Conservation (phyloP, 768 basidiomycete genomes). For the Lentinula boryana region DNA sequence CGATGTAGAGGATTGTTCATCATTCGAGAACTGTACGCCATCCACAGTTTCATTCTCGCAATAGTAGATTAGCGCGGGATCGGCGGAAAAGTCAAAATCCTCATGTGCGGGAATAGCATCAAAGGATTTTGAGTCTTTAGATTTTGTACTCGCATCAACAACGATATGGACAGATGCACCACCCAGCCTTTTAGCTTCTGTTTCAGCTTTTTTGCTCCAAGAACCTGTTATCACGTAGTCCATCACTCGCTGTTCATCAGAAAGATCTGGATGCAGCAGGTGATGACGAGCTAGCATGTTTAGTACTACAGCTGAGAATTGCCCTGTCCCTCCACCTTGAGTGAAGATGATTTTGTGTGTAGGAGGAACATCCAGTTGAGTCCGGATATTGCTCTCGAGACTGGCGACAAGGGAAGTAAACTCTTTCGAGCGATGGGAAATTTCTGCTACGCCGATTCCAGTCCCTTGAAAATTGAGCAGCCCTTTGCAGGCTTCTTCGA, state of each 20-base stretch:
- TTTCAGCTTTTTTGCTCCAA: slow-evolving; percentile 84
- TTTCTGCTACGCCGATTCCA: slow-evolving; percentile 93
- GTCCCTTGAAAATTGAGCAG: slow-evolving; percentile 88
- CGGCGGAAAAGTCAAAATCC: slow-evolving; percentile 69
- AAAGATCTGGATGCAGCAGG: slow-evolving; percentile 60
- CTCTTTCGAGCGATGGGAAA: slow-evolving; percentile 92
- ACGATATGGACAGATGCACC: slow-evolving; percentile 61
- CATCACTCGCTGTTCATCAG: slow-evolving; percentile 50
- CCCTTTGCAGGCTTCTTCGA: slow-evolving; percentile 75
- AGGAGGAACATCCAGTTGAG: slow-evolving; percentile 73
- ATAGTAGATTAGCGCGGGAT: slow-evolving; percentile 91
- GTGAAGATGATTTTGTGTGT: slow-evolving; percentile 87
- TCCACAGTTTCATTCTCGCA: slow-evolving; percentile 99
- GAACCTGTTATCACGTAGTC: slow-evolving; percentile 93
- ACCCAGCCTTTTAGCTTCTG: slow-evolving; percentile 74
- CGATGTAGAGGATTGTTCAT: slow-evolving; percentile 44
- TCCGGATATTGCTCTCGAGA: slow-evolving; percentile 62
- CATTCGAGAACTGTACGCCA: slow-evolving; percentile 80
- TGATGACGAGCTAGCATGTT: slow-evolving; percentile 87
- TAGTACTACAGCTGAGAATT: slow-evolving; percentile 88
- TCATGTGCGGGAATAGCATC: slow-evolving; percentile 73
- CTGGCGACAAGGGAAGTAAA: slow-evolving; percentile 66
- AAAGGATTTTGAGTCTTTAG: slow-evolving; percentile 63
- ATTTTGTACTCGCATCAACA: slow-evolving; percentile 59
- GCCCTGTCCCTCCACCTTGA: slow-evolving; percentile 89